Conservation (phyloP, 805 yeast species). For the Priceomyces castillae region DNA sequence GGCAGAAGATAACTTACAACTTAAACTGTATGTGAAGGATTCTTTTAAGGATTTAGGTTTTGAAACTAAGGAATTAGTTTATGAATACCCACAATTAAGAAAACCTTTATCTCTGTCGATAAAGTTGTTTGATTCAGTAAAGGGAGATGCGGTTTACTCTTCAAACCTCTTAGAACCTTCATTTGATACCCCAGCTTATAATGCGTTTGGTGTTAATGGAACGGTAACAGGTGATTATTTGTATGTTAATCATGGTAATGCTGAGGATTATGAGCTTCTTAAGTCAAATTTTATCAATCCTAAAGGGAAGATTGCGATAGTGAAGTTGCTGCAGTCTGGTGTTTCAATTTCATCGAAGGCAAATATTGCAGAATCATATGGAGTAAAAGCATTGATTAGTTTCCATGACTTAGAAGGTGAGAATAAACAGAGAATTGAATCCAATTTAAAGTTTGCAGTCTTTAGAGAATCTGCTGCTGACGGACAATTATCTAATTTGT, state of each 20-base stretch:
- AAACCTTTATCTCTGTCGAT: conserved; percentile 28
- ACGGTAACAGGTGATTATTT: conserved; percentile 22
- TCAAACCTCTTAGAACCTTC: conserved; percentile 24
- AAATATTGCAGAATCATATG: conserved; percentile 21
- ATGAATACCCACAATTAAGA: conserved; percentile 14
- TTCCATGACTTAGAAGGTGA: conserved; percentile 9
- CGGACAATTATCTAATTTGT: conserved; percentile 4
- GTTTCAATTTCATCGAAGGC: conserved; percentile 11
- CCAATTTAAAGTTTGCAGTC: conserved; percentile 13
- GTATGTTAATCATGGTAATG: conserved; percentile 30
- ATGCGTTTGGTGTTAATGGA: conserved; percentile 26
- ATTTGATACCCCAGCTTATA: conserved; percentile 30
- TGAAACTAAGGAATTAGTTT: conserved; percentile 15
- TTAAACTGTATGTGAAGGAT: conserved; percentile 23
- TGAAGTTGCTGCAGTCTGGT: conserved; percentile 13
- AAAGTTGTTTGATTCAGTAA: conserved; percentile 19
- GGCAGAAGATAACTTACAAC: conserved; percentile 24
- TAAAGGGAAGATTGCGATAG: conserved; percentile 27
- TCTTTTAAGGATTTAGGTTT: conserved; percentile 29
- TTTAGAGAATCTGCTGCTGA: conserved; percentile 18
- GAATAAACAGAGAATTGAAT: conserved; percentile 11
- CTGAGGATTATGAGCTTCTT: conserved; percentile 26
- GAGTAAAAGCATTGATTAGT: conserved; percentile 26
- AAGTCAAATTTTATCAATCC: conserved; percentile 17
- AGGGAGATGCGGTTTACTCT: conserved; percentile 21